phyloP scores from a whole-genome alignment of 139 green algal genomes.

The Nannochloris sp. region DNA sequence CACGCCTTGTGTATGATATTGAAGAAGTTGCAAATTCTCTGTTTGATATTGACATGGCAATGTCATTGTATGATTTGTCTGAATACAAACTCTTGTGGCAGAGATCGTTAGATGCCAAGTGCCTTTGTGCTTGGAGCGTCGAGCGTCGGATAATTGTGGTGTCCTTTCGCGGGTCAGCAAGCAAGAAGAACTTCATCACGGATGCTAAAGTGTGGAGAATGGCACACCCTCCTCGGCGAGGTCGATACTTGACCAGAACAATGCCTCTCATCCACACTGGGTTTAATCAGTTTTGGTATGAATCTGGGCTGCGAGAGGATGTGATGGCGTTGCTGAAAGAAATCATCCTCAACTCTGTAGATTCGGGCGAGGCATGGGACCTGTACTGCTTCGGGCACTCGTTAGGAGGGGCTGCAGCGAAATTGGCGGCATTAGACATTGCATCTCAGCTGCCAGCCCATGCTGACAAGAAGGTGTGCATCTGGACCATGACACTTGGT shows the following conservation, averaged over 20 bases:
- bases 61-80: neutral
- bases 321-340: slow-evolving; percentile 6
- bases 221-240: slow-evolving; percentile 21
- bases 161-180: neutral
- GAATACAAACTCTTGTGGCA: neutral
- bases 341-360: neutral
- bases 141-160: neutral
- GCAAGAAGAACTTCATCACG: neutral
- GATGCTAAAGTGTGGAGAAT: neutral
- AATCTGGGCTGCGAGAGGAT: neutral
- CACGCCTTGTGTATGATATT: slow-evolving; percentile 29
- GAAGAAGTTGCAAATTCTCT: neutral
- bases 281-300: slow-evolving; percentile 8
- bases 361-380: neutral
- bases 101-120: neutral
- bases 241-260: slow-evolving; percentile 6
- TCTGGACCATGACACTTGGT: slow-evolving; percentile 35
- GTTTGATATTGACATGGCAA: too few relatives aligned
- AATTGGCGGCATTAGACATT: neutral
- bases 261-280: slow-evolving; percentile 21
- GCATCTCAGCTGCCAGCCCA: too few relatives aligned
- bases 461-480: too few relatives aligned
- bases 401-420: neutral
- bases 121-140: neutral
- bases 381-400: neutral